phyloP scores from a whole-genome alignment of 257 asterid genomes.

The Solanum clarkiae region DNA sequence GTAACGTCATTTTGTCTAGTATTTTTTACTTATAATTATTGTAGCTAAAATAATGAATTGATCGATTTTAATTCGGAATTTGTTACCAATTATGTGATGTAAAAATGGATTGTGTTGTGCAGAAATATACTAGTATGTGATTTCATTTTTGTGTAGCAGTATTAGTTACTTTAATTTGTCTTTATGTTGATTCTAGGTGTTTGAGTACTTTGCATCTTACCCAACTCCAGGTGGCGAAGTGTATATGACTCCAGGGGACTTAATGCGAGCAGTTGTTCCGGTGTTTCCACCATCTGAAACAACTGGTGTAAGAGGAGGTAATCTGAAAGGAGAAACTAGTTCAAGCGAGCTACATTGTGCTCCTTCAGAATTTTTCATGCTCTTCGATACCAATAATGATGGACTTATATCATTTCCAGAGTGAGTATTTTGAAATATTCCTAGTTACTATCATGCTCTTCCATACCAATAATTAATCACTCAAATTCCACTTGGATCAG shows the following conservation, averaged over 20 bases:
- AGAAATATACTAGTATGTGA: not conserved
- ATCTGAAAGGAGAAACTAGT: slow-evolving; percentile 49
- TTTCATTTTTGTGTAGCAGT: not conserved
- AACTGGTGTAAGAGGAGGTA: slow-evolving; percentile 52
- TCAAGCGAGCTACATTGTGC: slow-evolving; percentile 45
- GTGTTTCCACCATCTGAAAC: slow-evolving; percentile 90
- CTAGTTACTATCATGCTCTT: not conserved
- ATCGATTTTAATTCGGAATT: not conserved
- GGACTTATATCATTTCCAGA: slow-evolving; percentile 87
- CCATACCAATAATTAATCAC: not conserved
- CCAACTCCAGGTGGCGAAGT: slow-evolving; percentile 49
- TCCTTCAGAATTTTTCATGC: slow-evolving; percentile 74
- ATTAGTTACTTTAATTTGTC: not conserved
- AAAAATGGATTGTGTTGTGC: not conserved
- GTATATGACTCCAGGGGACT: slow-evolving; percentile 72
- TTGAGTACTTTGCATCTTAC: slow-evolving; percentile 80
- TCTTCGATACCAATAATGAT: slow-evolving; percentile 76
- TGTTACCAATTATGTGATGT: not conserved
- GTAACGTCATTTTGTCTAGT: not conserved
- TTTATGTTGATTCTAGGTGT: slow-evolving; percentile 35
- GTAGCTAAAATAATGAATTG: not conserved
- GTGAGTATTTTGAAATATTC: slow-evolving; percentile 22
- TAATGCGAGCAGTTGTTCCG: slow-evolving; percentile 87
- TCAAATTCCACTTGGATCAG: slow-evolving; percentile 13
- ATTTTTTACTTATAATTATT: not conserved